Evolutionary conservation across 371 early-diverging fungal species (phyloP).

Genomic region (Sanchytrium tribonematis): DNA sequence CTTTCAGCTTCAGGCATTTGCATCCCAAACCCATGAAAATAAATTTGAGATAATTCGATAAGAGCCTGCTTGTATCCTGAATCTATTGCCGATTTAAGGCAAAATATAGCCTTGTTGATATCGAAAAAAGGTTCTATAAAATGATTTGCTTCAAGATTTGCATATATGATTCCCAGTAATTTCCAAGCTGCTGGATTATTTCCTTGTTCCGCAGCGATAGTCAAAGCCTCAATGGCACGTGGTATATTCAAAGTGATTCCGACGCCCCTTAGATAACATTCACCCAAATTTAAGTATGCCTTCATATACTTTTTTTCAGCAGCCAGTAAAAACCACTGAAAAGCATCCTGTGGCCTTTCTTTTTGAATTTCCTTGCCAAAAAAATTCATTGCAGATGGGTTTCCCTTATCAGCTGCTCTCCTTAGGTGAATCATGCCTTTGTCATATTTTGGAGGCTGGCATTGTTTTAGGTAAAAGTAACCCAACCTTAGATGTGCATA

Average conservation of each 20-base stretch:
- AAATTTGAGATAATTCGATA: neutral
- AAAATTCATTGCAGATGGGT: neutral
- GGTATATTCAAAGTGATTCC: neutral
- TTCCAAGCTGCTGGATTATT: neutral
- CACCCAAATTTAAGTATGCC: neutral
- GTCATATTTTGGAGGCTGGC: neutral
- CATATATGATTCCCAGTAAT: neutral
- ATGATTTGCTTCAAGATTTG: neutral
- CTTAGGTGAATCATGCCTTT: neutral
- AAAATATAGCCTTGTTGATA: neutral
- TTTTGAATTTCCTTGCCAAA: neutral
- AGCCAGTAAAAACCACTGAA: neutral
- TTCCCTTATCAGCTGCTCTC: neutral
- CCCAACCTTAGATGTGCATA: neutral
- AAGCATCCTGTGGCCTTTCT: neutral
- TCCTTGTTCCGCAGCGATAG: neutral
- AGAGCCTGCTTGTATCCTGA: neutral
- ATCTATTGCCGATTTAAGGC: neutral
- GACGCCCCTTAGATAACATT: neutral
- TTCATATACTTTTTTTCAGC: neutral
- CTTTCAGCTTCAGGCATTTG: neutral
- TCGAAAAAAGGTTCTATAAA: neutral
- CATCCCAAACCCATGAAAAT: neutral
- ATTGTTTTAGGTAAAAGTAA: neutral
- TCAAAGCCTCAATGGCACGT: neutral